Evolutionary conservation across 2,329 filamentous ascomycete species (phyloP), one percentile per base, ranked within the genome.

Genomic region (Stagonosporopsis chrysanthemi): DNA sequence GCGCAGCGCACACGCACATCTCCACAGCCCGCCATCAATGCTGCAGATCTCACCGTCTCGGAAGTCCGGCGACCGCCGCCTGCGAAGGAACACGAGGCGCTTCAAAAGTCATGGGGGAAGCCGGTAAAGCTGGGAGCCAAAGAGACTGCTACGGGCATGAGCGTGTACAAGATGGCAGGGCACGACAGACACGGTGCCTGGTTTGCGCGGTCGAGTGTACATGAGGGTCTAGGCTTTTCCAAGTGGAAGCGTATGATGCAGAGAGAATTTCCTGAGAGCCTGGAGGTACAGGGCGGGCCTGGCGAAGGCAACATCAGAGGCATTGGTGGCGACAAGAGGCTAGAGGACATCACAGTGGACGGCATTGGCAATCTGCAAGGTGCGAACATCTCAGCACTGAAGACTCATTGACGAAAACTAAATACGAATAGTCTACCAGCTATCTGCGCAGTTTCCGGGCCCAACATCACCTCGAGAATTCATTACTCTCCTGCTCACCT

Each of bases 391-490:
- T 43, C 4, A 12, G 6, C 11, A 24, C 4, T 14, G 5, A 8
- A 9, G 3, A 5, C 2, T 17, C 5, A 11, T 19, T 8, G 2
- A 24, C 14, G 1, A 39, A 17, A 12, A 44, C 58, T 68, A 28
- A 65, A 42, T 28, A 33, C 4, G 2, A n/a, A 22, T 73, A 87
- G 91, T 97, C 4, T 96, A 91, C 69, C 88, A 94, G 70, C 83
- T 97, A 1, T 94, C 91, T 22, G 92, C 92, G 2, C 90, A 95
- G 72, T 97, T 97, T 66, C 92, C 93, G 0, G 91, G 91, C 0
- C 94, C 94, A 3, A 95, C 91, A 0, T 87, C 92, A 2, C 90
- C 94, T 0, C 83, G 94, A 75, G 94, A 97, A 71, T 97, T 97
- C 74, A 86, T 97, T 48, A 90, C 90, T 4, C 78, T 96, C 58